Evolutionary conservation across 1,139 yeast genomes (phyloP).

Genomic region (Pichia sp.): DNA sequence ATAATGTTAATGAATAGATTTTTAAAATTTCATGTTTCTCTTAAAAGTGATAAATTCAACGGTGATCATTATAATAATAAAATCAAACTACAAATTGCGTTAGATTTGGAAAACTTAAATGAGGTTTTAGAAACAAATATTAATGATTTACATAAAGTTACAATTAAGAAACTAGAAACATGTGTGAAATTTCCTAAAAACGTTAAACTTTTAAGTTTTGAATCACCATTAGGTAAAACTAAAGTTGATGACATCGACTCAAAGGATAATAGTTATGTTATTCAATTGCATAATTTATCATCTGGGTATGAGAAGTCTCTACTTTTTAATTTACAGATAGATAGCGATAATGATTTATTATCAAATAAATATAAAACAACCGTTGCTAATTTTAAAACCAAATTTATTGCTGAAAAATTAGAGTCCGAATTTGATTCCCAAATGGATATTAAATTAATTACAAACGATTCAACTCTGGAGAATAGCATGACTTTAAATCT

Average conservation of each 20-base stretch:
- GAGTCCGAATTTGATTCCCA: slow-evolving; percentile 1
- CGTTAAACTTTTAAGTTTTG: slow-evolving; percentile 20
- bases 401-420: slow-evolving; percentile 4
- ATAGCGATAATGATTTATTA: slow-evolving; percentile 20
- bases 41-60: neutral
- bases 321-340: slow-evolving; percentile 21
- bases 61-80: slow-evolving; percentile 4
- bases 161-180: slow-evolving; percentile 17
- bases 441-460: slow-evolving; percentile 5
- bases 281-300: slow-evolving; percentile 9
- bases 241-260: slow-evolving; percentile 11
- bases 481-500: slow-evolving; percentile 7
- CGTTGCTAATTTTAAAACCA: slow-evolving; percentile 5
- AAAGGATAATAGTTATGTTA: slow-evolving; percentile 2
- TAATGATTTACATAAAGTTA: slow-evolving; percentile 17
- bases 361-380: neutral
- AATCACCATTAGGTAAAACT: slow-evolving; percentile 9
- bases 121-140: slow-evolving; percentile 12
- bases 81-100: slow-evolving; percentile 17
- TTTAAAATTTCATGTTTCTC: slow-evolving; percentile 4
- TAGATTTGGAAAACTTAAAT: slow-evolving; percentile 21
- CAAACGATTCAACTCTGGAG: slow-evolving; percentile 2
- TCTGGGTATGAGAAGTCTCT: slow-evolving; percentile 21
- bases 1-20: slow-evolving; percentile 15
- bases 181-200: slow-evolving; percentile 17